Percentiles rank a stretch among this genome's conserved stretches.
phyloP scores from a whole-genome alignment of 2,329 filamentous ascomycete species.

The Fusarium sarcochroum region DNA sequence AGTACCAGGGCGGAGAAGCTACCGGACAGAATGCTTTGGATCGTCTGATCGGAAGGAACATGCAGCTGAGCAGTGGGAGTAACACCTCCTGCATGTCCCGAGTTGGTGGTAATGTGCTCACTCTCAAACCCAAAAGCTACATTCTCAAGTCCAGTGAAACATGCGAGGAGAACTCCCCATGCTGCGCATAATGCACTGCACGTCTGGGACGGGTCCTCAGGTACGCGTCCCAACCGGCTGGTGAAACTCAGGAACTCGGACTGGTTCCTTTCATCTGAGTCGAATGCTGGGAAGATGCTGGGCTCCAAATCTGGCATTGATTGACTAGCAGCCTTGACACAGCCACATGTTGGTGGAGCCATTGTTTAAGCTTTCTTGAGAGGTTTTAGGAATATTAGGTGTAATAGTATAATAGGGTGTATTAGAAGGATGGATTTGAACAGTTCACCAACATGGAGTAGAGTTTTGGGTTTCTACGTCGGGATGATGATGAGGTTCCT shows the following conservation, averaged over 20 bases:
- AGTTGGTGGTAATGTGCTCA: neutral
- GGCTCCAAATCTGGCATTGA: conserved; percentile 31
- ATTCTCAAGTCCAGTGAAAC: conserved; percentile 42
- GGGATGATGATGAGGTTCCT: conserved; percentile 3
- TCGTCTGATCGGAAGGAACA: conserved; percentile 14
- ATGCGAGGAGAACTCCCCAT: conserved; percentile 38
- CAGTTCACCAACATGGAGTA: neutral
- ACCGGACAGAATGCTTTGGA: conserved; percentile 1
- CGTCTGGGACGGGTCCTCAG: conserved; percentile 3
- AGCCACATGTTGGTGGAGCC: conserved; percentile 20
- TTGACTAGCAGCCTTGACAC: conserved; percentile 6
- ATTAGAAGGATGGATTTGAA: neutral
- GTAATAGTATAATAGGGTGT: neutral
- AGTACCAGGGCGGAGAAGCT: neutral
- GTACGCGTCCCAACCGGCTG: neutral
- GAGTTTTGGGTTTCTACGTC: neutral
- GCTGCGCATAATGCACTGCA: conserved; percentile 25
- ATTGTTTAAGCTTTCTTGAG: conserved; percentile 17
- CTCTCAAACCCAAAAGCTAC: conserved; percentile 38
- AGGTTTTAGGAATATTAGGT: neutral
- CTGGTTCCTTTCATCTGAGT: conserved; percentile 25
- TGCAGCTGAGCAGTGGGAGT: conserved; percentile 2
- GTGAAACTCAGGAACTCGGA: conserved; percentile 3
- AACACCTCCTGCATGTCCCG: neutral
- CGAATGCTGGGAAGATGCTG: conserved; percentile 41